Evolutionary conservation across 495 filamentous ascomycete species (phyloP).

Genomic region (Patellaria atrata): DNA sequence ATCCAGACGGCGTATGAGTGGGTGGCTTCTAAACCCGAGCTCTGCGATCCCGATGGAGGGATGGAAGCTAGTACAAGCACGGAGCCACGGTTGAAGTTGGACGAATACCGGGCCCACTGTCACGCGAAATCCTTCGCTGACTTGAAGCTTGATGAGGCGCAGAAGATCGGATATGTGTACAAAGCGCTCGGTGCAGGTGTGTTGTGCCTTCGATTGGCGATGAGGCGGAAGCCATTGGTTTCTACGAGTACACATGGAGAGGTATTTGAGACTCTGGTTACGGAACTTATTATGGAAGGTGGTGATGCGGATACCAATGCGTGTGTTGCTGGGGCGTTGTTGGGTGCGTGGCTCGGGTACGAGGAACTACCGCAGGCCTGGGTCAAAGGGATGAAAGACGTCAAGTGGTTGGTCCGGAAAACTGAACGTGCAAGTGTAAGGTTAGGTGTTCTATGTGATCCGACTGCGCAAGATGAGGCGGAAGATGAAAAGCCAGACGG

Average conservation of each 20-base stretch:
- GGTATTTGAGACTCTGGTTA: slow-evolving; percentile 31
- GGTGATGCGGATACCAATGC: slow-evolving; percentile 39
- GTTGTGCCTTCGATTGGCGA: slow-evolving; percentile 25
- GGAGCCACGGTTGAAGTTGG: slow-evolving; percentile 23
- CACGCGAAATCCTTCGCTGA: slow-evolving; percentile 20
- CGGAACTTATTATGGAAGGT: slow-evolving; percentile 32
- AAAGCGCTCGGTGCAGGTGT: slow-evolving; percentile 33
- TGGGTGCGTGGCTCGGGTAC: slow-evolving; percentile 32
- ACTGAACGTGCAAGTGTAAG: slow-evolving; percentile 12
- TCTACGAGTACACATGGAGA: slow-evolving; percentile 4
- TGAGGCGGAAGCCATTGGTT: too few species aligned
- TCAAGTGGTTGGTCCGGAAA: slow-evolving; percentile 30
- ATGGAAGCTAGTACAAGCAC: slow-evolving; percentile 3
- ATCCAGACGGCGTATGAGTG: slow-evolving; percentile 22
- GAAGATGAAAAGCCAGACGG: too few species aligned
- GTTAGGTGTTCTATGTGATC: too few species aligned
- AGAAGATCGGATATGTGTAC: slow-evolving; percentile 36
- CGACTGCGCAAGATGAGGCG: too few species aligned
- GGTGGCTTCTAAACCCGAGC: slow-evolving; percentile 17
- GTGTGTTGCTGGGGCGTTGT: slow-evolving; percentile 32
- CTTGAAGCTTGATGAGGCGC: slow-evolving; percentile 26
- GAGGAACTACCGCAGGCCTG: slow-evolving; percentile 29
- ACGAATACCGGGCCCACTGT: slow-evolving; percentile 27
- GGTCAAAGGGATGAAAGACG: slow-evolving; percentile 29
- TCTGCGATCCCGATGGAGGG: slow-evolving; percentile 10